phyloP scores from a whole-genome alignment of 371 early-diverging fungal genomes.

The Parasitella parasitica region DNA sequence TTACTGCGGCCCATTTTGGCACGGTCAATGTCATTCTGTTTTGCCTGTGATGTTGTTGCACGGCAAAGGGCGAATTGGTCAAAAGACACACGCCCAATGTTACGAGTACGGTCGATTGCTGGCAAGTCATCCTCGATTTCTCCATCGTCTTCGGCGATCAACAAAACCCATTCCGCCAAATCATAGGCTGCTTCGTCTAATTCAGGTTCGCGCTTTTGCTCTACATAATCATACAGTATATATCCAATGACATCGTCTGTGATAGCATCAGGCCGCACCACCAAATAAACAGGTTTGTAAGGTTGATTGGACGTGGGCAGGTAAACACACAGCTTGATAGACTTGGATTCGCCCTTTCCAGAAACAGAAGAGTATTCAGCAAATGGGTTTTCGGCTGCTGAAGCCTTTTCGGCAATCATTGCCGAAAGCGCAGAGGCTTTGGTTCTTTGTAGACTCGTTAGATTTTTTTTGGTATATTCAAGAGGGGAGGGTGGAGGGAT shows the following conservation, averaged over 20 bases:
- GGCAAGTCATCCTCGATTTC: conserved; percentile 95
- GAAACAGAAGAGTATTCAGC: conserved; percentile 65
- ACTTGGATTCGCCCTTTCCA: conserved; percentile 59
- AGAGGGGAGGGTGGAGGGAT: background rate
- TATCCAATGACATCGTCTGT: conserved; percentile 94
- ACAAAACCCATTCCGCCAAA: conserved; percentile 80
- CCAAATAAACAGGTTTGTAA: conserved; percentile 63
- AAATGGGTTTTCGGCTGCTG: conserved; percentile 72
- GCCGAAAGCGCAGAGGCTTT: conserved; percentile 59
- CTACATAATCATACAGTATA: conserved; percentile 77
- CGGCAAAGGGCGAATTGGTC: conserved; percentile 89
- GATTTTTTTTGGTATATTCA: conserved; percentile 20
- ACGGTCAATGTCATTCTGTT: conserved; percentile 42
- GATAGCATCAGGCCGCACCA: conserved; percentile 78
- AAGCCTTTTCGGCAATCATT: conserved; percentile 61
- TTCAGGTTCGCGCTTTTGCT: conserved; percentile 62
- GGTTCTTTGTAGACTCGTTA: background rate
- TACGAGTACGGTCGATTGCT: conserved; percentile 83
- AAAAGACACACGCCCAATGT: conserved; percentile 84
- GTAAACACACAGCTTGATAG: conserved; percentile 67
- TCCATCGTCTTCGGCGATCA: conserved; percentile 95
- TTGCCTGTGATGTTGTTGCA: conserved; percentile 73
- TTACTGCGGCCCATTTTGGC: conserved; percentile 42
- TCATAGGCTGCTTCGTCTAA: conserved; percentile 65
- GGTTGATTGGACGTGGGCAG: conserved; percentile 56